Base-by-base conservation (phyloP, 2,329 filamentous ascomycete genomes). In the Sclerotinia glacialis region DNA sequence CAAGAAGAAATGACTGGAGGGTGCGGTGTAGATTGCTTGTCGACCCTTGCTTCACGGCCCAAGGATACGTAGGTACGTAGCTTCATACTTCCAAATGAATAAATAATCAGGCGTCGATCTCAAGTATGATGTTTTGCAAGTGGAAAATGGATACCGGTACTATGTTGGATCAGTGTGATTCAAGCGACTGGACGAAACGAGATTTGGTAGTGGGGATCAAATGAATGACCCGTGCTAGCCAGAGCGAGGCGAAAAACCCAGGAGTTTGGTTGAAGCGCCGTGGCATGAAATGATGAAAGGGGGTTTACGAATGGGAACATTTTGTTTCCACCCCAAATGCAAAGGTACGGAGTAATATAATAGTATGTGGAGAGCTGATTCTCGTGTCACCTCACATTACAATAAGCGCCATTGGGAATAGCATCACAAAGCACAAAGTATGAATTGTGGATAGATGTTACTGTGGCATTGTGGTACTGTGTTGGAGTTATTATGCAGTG, bases 241-340 rank as follows among this genome's bases (percentile, higher is more conserved):
- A 31, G 34, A 34, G 14, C 28, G 14, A 60, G n/a, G 58, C 12
- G 44, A 60, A 18, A 40, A 49, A 49, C 56, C 56, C 56, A 23
- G 21, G 42, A 49, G 56, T 37, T 37, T 60, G 56, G 56, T 60
- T 60, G 28, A 47, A 60, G 56, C 56, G 44, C 56, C 44, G 56
- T 60, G 28, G 21, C 21, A 49, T 47, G 56, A 37, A 60, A 60
- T 21, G 21, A 49, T 47, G 56, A 37, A 60, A 60, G 28, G 21
- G 21, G 28, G 7, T 18, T 59, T 59, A 21, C 12, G 40, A 58
- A 34, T 21, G n/a, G 5, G 26, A 42, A n/a, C 7, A 18, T 6
- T 42, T 37, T 16, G 53, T 23, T 56, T 55, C n/a, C 52, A 34
- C 12, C 34, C 11, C 23, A 23, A 37, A 12, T 37, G 11, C 37